Evolutionary conservation across 1,139 yeast genomes (phyloP), one percentile per base, ranked within the genome.

Genomic region (Scheffersomyces segobiensis): DNA sequence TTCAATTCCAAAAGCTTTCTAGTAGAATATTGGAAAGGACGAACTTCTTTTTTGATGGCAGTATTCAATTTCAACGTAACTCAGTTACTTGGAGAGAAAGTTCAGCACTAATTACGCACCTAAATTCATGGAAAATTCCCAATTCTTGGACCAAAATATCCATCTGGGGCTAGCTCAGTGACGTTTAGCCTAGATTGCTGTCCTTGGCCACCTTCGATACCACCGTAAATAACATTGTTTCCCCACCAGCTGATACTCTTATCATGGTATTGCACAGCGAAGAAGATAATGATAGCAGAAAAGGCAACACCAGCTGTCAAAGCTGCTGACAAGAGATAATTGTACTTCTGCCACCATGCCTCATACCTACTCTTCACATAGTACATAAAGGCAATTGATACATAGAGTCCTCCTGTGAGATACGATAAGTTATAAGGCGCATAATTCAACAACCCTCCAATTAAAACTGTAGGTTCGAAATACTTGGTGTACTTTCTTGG

Each of bases 291-390:
- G 39, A 67, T 57, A 17, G 60, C 61, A 54, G 64, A 53, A 55
- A 66, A 66, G 2, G 69, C 68, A 46, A 65, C 66, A 46, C 70
- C 70, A 3, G 70, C 70, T 22, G 64, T 52, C 60, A 66, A 58
- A 0, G 64, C 69, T 7, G 65, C 65, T 3, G 65, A 57, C 54
- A 67, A 60, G 19, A 67, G 55, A 51, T 66, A 67, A 55, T 67
- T 67, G 56, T 67, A 67, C 61, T 67, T 68, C 52, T 62, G 56
- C 68, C 70, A 68, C 60, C 64, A 67, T 8, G 65, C 57, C 18
- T 60, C 48, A 59, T 61, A 67, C 22, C 59, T 53, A 20, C 56
- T 60, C 55, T 61, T 65, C 56, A 67, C 53, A 56, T 59, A 63
- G 59, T 59, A 59, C 71, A 67, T 68, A 56, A 61, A 65, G 4